Conservation (phyloP, 805 yeast species). For the Wickerhamomyces sydowiorum region DNA sequence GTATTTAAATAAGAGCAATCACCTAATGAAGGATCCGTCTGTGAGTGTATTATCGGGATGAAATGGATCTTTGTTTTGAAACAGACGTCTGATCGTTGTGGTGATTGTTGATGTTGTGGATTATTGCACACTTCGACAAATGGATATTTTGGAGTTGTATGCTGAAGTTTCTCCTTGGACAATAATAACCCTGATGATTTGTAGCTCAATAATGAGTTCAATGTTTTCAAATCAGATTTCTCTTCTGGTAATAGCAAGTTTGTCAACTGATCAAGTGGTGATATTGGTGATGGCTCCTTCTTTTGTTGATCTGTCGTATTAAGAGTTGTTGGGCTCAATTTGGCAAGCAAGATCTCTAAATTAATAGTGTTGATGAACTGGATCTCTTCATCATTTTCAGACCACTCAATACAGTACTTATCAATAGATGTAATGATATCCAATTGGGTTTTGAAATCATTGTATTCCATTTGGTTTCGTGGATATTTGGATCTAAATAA, state of each 20-base stretch:
- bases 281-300: not conserved
- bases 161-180: slow-evolving; percentile 32
- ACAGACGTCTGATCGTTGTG: slow-evolving; percentile 22
- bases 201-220: slow-evolving; percentile 19
- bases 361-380: slow-evolving; percentile 16
- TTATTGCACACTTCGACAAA: slow-evolving; percentile 48
- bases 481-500: slow-evolving; percentile 8
- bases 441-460: slow-evolving; percentile 7
- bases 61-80: slow-evolving; percentile 40
- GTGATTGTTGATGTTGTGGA: slow-evolving; percentile 17
- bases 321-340: not conserved
- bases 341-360: slow-evolving; percentile 3
- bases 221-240: slow-evolving; percentile 5
- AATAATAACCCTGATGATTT: slow-evolving; percentile 36
- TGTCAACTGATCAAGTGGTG: slow-evolving; percentile 2
- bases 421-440: slow-evolving; percentile 7
- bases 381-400: not conserved
- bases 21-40: slow-evolving; percentile 69
- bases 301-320: not conserved
- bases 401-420: slow-evolving; percentile 3
- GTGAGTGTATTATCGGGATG: slow-evolving; percentile 47
- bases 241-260: slow-evolving; percentile 1
- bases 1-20: slow-evolving; percentile 94
- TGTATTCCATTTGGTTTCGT: not conserved
- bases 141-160: slow-evolving; percentile 33